phyloP scores from a whole-genome alignment of 805 yeast species.

The Wickerhamomyces mucosus region DNA sequence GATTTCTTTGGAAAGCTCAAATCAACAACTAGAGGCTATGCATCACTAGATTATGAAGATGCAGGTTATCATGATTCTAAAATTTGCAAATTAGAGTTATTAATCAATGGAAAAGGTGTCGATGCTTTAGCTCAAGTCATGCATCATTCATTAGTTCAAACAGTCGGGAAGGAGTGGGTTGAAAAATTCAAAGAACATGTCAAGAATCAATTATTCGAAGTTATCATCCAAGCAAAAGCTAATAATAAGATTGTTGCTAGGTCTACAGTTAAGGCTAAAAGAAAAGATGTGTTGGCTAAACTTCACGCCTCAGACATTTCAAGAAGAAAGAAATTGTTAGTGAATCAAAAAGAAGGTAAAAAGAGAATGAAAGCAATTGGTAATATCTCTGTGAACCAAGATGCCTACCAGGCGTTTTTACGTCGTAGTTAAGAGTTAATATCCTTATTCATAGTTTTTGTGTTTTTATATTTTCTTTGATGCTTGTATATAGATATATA shows the following conservation, averaged over 20 bases:
- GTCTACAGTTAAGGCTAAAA: constrained; percentile 85
- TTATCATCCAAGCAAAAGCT: constrained; percentile 84
- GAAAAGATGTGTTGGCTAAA: constrained; percentile 91
- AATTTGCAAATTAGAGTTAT: constrained; percentile 76
- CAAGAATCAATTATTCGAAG: constrained; percentile 81
- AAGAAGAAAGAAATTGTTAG: constrained; percentile 79
- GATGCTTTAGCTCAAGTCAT: constrained; percentile 90
- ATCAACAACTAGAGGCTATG: constrained; percentile 86
- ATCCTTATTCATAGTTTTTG: too few relatives aligned
- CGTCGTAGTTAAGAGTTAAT: constrained; percentile 21
- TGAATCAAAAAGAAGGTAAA: constrained; percentile 90
- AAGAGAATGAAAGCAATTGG: constrained; percentile 76
- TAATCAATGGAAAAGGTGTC: constrained; percentile 81
- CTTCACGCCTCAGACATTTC: constrained; percentile 91
- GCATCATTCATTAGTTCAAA: constrained; percentile 70
- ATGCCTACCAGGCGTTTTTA: constrained; percentile 84
- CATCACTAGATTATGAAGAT: constrained; percentile 91
- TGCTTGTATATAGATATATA: too few relatives aligned
- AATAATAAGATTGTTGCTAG: constrained; percentile 76
- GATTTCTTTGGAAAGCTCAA: constrained; percentile 92
- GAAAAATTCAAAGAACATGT: constrained; percentile 71
- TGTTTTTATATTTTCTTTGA: too few relatives aligned
- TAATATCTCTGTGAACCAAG: constrained; percentile 65
- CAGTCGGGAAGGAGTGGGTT: constrained; percentile 75
- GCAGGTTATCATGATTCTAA: constrained; percentile 76